Percentiles rank a stretch among this genome's conserved stretches.
These are phyloP conservation scores for Daldinia vernicosa DNA, from an alignment of 495 filamentous ascomycete genomes.

Conservation along the genomic window DNA sequence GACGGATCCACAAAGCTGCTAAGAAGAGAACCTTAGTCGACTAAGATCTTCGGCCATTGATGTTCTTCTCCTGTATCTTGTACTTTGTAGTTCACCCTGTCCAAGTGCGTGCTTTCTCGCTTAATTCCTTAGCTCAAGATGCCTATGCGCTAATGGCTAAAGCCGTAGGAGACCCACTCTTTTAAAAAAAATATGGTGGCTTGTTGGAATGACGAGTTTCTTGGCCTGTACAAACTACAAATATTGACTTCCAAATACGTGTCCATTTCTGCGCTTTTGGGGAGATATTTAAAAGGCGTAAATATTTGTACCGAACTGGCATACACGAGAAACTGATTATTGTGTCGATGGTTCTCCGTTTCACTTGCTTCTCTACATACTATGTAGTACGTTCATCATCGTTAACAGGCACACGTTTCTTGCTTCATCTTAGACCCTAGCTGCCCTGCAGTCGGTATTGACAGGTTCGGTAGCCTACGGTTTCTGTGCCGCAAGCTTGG, in stretches of 20 bases:
- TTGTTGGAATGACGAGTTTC: conserved; percentile 44
- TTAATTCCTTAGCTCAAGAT: conserved; percentile 29
- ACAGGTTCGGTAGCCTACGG: conserved; percentile 15
- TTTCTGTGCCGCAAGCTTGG: conserved; percentile 40
- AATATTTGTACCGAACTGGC: background rate
- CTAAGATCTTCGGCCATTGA: conserved; percentile 13
- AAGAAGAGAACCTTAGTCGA: conserved; percentile 14
- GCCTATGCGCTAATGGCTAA: conserved; percentile 34
- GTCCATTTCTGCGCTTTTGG: background rate
- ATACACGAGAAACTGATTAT: background rate
- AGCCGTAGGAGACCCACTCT: conserved; percentile 31
- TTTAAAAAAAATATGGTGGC: conserved; percentile 40
- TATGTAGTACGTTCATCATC: background rate
- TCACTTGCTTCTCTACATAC: background rate
- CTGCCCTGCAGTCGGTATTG: background rate
- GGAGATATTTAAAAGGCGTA: background rate
- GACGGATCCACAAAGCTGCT: too few species aligned
- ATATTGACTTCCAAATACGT: conserved; percentile 4
- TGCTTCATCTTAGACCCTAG: conserved; percentile 10
- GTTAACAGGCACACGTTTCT: background rate
- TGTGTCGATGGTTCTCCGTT: background rate
- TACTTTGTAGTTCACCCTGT: conserved; percentile 15
- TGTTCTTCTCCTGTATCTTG: conserved; percentile 16
- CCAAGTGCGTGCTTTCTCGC: conserved; percentile 36
- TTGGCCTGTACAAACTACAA: conserved; percentile 16